phyloP scores from a whole-genome alignment of 2,329 filamentous ascomycete species.

The Ophiostoma ulmi region DNA sequence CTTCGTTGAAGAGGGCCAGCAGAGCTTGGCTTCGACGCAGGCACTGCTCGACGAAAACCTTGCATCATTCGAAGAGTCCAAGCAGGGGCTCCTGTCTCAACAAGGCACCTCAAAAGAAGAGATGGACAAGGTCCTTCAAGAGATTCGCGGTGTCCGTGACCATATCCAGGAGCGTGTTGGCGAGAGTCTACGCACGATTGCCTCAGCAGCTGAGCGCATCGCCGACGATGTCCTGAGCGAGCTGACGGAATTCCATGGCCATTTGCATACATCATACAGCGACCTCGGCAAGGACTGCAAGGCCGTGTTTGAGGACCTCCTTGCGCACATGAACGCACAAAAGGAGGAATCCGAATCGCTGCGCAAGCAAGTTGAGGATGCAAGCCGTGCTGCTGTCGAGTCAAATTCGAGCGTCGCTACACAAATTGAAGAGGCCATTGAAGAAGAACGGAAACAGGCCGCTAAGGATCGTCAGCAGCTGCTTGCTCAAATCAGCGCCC shows the following conservation, averaged over 20 bases:
- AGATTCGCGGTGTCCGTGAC: conserved; percentile 84
- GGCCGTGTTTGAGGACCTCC: conserved; percentile 71
- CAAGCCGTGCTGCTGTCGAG: conserved; percentile 62
- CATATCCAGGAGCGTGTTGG: conserved; percentile 82
- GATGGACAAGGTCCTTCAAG: conserved; percentile 86
- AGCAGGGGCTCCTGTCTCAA: conserved; percentile 52
- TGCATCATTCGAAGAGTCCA: conserved; percentile 53
- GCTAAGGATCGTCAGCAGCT: conserved; percentile 69
- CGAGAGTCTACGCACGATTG: conserved; percentile 76
- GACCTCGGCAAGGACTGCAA: conserved; percentile 18
- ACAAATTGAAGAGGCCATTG: conserved; percentile 63
- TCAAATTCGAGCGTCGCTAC: conserved; percentile 63
- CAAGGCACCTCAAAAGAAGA: conserved; percentile 68
- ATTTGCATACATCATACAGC: conserved; percentile 27
- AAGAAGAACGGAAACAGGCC: conserved; percentile 69
- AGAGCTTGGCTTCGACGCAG: conserved; percentile 65
- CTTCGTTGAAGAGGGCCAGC: conserved; percentile 71
- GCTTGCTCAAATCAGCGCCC: conserved; percentile 67
- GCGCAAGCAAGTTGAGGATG: conserved; percentile 63
- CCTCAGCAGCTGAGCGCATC: conserved; percentile 78
- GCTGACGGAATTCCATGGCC: conserved; percentile 73
- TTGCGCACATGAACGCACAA: conserved; percentile 69
- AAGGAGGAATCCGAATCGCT: conserved; percentile 70
- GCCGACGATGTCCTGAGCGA: conserved; percentile 84
- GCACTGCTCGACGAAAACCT: conserved; percentile 65